Percentiles rank a stretch among this genome's conserved stretches.
These are phyloP conservation scores for Cordyceps farinosa DNA, from an alignment of 2,329 filamentous ascomycete genomes.

Conservation along the genomic window DNA sequence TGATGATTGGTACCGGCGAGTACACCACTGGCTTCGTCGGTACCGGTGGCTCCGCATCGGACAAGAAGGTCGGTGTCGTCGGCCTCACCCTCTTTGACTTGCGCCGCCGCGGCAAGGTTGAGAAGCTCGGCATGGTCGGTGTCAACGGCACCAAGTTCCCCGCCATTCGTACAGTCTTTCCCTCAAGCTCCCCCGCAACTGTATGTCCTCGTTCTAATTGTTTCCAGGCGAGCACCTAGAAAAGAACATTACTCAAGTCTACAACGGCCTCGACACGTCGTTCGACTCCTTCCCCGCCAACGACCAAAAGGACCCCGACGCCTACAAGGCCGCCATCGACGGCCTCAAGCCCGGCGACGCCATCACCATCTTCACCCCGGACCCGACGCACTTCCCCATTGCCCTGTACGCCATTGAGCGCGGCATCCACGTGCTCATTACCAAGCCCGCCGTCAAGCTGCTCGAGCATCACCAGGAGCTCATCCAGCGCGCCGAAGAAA, in stretches of 20 bases:
- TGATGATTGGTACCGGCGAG: constrained; percentile 76
- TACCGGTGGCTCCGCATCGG: constrained; percentile 75
- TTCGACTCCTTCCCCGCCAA: constrained; percentile 81
- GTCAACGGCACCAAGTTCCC: constrained; percentile 87
- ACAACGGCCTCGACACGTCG: constrained; percentile 83
- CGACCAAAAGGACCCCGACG: constrained; percentile 67
- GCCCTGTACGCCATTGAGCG: constrained; percentile 88
- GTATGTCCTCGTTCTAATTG: constrained; percentile 5
- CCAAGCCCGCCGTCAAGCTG: constrained; percentile 86
- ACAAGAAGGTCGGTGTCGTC: constrained; percentile 96
- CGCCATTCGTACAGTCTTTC: constrained; percentile 66
- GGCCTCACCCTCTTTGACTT: constrained; percentile 87
- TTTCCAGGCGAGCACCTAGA: constrained; percentile 69
- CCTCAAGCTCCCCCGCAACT: neutral
- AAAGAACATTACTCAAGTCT: constrained; percentile 82
- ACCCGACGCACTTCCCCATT: constrained; percentile 89
- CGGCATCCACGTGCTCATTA: constrained; percentile 85
- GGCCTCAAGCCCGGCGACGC: constrained; percentile 76
- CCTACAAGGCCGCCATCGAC: constrained; percentile 88
- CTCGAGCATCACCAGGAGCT: constrained; percentile 76
- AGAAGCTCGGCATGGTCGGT: constrained; percentile 82
- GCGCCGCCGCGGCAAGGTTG: constrained; percentile 82
- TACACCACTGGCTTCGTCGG: constrained; percentile 96
- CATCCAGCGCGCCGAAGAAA: constrained; percentile 65
- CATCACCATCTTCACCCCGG: constrained; percentile 94